These are phyloP conservation scores for Nigrospora sphaerica DNA, from an alignment of 2,329 filamentous ascomycete species.

Conservation along the genomic window DNA sequence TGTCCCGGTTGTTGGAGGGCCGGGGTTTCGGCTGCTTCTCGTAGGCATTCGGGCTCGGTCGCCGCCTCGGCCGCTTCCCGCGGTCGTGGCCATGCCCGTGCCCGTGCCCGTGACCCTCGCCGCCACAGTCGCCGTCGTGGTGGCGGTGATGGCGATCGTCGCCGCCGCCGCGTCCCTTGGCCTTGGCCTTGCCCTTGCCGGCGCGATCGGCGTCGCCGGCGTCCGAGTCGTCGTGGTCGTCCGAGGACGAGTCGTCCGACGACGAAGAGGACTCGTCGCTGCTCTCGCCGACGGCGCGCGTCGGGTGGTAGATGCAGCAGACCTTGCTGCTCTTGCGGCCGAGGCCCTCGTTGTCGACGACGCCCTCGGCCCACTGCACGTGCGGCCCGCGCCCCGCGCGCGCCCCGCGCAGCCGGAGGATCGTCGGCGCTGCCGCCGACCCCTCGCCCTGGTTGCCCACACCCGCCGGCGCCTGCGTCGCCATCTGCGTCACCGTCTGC, in stretches of 20 bases:
- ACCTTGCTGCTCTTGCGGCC: conserved; percentile 95
- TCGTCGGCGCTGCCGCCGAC: conserved; percentile 18
- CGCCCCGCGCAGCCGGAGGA: conserved; percentile 46
- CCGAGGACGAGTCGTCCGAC: conserved; percentile 42
- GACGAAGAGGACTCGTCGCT: conserved; percentile 58
- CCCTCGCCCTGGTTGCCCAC: no score
- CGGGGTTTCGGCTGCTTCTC: conserved; percentile 63
- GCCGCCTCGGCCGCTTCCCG: conserved; percentile 36
- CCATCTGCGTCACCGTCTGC: conserved; percentile 16
- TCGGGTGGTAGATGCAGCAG: conserved; percentile 97
- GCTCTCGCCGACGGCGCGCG: conserved; percentile 74
- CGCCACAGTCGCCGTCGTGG: conserved; percentile 25
- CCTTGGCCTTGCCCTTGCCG: neutral
- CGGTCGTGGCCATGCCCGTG: conserved; percentile 25
- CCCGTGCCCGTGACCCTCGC: conserved; percentile 24
- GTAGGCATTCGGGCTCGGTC: conserved; percentile 73
- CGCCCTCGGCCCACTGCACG: conserved; percentile 89
- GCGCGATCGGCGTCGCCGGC: conserved; percentile 23
- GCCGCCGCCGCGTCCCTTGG: conserved; percentile 7
- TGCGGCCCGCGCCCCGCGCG: conserved; percentile 42
- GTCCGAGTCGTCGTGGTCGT: conserved; percentile 49
- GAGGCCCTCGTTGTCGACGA: conserved; percentile 91
- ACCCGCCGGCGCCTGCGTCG: neutral
- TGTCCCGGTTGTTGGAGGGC: conserved; percentile 7
- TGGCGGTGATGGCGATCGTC: no score